Conservation (phyloP, 495 filamentous ascomycete genomes). For the Hypomontagnella submonticulosa region DNA sequence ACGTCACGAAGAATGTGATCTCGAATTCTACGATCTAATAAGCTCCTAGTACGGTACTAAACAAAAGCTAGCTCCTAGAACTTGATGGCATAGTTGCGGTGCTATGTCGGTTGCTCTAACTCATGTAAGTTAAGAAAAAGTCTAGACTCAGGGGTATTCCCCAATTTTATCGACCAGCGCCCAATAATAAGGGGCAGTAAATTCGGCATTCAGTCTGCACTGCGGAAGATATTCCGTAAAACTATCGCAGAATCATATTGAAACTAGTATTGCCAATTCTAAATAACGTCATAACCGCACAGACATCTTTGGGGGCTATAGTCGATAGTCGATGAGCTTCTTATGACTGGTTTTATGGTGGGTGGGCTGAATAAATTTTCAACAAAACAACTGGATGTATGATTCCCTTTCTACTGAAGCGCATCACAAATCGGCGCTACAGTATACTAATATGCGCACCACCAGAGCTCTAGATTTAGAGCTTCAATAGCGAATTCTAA, state of each 20-base stretch:
- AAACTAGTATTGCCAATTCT: too few relatives aligned
- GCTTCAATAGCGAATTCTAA: slow-evolving; percentile 6
- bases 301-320: too few relatives aligned
- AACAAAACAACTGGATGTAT: too few relatives aligned
- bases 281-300: too few relatives aligned
- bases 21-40: background rate
- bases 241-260: background rate
- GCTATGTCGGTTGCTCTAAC: slow-evolving; percentile 34
- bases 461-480: background rate
- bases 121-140: slow-evolving; percentile 7
- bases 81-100: slow-evolving; percentile 25
- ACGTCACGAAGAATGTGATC: background rate
- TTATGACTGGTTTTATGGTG: too few relatives aligned
- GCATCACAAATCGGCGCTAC: too few relatives aligned
- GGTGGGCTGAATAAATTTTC: too few relatives aligned
- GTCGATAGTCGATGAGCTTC: too few relatives aligned
- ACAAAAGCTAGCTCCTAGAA: slow-evolving; percentile 1
- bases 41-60: background rate
- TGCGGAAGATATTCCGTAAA: slow-evolving; percentile 3
- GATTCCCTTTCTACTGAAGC: too few relatives aligned
- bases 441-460: too few relatives aligned
- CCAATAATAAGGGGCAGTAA: slow-evolving; percentile 10
- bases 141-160: slow-evolving; percentile 13
- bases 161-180: slow-evolving; percentile 6
- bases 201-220: background rate